phyloP scores from a whole-genome alignment of 2,329 filamentous ascomycete species.

The Emmonsiellopsis sp. region DNA sequence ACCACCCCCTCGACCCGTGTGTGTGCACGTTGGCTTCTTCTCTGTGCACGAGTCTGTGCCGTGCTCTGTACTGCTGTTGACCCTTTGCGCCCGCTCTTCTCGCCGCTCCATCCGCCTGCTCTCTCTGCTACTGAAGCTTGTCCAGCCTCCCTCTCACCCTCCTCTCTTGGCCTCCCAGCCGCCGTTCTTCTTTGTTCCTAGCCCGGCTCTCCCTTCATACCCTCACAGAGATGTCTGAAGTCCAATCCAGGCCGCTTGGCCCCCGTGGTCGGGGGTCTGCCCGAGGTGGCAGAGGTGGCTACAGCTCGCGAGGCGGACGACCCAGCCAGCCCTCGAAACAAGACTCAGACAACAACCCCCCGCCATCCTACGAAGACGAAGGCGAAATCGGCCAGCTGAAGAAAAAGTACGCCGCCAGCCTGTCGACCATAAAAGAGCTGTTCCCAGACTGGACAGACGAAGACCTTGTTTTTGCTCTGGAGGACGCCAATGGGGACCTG shows the following conservation, averaged over 20 bases:
- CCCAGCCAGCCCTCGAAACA: conserved; percentile 65
- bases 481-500: conserved; percentile 55
- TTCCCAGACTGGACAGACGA: conserved; percentile 94
- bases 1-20: conserved; percentile 3
- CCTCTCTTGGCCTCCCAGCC: conserved; percentile 16
- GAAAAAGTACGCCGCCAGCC: conserved; percentile 74
- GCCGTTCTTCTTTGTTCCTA: conserved; percentile 19
- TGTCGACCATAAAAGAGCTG: conserved; percentile 78
- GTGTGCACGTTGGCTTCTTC: neutral
- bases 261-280: conserved; percentile 82
- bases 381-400: conserved; percentile 87
- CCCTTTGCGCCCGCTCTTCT: neutral
- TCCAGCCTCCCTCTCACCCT: neutral
- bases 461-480: conserved; percentile 83
- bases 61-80: too few relatives aligned
- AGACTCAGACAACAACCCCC: conserved; percentile 54
- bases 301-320: conserved; percentile 60
- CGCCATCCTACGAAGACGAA: conserved; percentile 64
- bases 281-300: conserved; percentile 74
- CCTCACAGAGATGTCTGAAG: conserved; percentile 76
- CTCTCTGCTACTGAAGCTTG: neutral
- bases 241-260: conserved; percentile 73
- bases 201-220: conserved; percentile 15
- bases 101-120: neutral
- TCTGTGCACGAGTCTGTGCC: too few relatives aligned